phyloP scores from a whole-genome alignment of 2,329 filamentous ascomycete species.

The Calonectria pseudoturangicola region DNA sequence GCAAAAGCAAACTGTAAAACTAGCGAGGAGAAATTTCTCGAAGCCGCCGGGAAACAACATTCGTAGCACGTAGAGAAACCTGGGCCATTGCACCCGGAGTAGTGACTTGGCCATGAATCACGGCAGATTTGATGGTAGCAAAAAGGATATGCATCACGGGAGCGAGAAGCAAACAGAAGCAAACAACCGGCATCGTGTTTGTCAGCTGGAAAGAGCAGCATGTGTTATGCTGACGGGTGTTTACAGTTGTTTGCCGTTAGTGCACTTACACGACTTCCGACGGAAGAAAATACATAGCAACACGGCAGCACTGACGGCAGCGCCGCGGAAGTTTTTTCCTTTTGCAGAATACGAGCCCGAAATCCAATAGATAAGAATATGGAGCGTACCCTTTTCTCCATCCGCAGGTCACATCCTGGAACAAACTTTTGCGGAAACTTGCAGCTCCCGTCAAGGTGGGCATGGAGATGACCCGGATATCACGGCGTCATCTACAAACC shows the following conservation, averaged over 20 bases:
- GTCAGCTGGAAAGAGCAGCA: background rate
- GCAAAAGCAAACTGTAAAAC: background rate
- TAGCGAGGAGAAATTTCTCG: background rate
- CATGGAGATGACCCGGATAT: constrained; percentile 8
- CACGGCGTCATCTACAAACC: background rate
- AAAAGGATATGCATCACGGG: background rate
- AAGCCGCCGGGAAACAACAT: background rate
- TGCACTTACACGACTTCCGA: constrained; percentile 22
- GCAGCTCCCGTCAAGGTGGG: background rate
- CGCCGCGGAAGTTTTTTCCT: background rate
- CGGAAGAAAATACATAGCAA: constrained; percentile 10
- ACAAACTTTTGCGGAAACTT: background rate
- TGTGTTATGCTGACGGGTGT: background rate
- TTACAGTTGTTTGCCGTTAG: constrained; percentile 22
- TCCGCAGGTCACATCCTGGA: background rate
- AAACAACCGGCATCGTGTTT: background rate
- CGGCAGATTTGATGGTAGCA: background rate
- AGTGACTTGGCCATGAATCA: background rate
- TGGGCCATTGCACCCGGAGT: background rate
- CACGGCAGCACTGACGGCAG: background rate
- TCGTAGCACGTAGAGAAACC: background rate
- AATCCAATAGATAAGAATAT: background rate
- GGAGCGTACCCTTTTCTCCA: background rate
- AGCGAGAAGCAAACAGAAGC: background rate
- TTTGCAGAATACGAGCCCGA: too few species aligned